Base-by-base conservation (phyloP, 192 early-diverging fungal species). In the Coemansia interrupta region DNA sequence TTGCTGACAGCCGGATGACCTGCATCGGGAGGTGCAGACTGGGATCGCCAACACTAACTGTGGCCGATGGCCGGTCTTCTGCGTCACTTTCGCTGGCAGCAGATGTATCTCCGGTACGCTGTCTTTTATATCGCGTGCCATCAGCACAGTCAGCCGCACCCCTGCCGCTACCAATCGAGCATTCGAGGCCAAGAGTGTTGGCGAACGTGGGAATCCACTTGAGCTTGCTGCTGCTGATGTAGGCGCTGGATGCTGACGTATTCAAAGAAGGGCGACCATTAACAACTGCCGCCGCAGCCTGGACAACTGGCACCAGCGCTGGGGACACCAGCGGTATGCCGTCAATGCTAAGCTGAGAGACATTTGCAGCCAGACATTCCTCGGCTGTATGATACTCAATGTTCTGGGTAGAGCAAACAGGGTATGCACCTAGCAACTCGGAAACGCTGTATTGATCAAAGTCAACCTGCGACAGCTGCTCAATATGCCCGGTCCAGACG, bases 401-500 rank as follows among this genome's bases (percentile, higher is more conserved):
- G 24, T 17, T 23, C 48, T 50, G 48, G 24, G 12, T 11, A 36
- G 32, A 36, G 32, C 32, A 8, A 36, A 36, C 10, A 1, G 32
- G 32, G 9, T 36, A 36, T 10, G 32, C 32, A 1, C 32, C 32
- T 7, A 8, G 6, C 32, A 36, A 7, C 32, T 36, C 32, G 9
- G 32, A 3, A 3, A 36, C 32, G 6, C 32, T 36, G 6, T 8
- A 7, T 28, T 50, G 23, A 50, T 29, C 26, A n/a, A 19, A 50
- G 17, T 47, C 45, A 23, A 47, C 9, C 1, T 47, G 2, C 1
- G 30, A 28, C n/a, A 58, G 42, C 12, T 48, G 48, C 1, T 18
- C 13, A 0, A 29, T 29, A 24, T 29, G 7, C 14, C 72, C 72
- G 3, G 57, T 52, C 72, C 72, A 74, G 17, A 74, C 66, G 17